phyloP scores from a whole-genome alignment of 2,329 filamentous ascomycete genomes.

The Penicillium sp. region DNA sequence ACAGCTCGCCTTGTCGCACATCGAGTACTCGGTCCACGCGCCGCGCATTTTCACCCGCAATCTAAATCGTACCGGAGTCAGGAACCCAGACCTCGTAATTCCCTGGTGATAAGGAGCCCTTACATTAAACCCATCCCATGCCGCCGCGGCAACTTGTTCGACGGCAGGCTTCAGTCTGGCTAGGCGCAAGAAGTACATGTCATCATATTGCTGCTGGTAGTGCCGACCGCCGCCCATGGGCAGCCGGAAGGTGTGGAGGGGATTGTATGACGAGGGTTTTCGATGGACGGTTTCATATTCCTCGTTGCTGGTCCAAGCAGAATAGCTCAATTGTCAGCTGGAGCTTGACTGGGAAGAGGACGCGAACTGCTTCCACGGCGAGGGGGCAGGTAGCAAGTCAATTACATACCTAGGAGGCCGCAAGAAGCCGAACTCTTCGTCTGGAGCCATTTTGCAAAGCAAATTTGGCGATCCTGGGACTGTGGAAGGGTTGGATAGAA shows the following conservation, averaged over 20 bases:
- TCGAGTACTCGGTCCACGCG: slow-evolving; percentile 86
- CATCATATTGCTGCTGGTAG: slow-evolving; percentile 92
- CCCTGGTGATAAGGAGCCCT: slow-evolving; percentile 2
- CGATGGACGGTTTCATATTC: slow-evolving; percentile 49
- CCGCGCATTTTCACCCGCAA: slow-evolving; percentile 70
- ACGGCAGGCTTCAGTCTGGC: slow-evolving; percentile 81
- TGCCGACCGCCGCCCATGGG: slow-evolving; percentile 59
- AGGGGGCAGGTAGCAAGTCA: background rate
- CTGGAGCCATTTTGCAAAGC: slow-evolving; percentile 18
- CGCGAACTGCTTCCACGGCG: background rate
- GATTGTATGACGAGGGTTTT: slow-evolving; percentile 61
- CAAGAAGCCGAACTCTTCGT: slow-evolving; percentile 25
- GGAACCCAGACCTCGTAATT: background rate
- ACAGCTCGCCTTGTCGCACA: slow-evolving; percentile 89
- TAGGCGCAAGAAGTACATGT: slow-evolving; percentile 94
- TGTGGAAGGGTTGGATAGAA: slow-evolving; percentile 1
- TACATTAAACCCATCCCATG: slow-evolving; percentile 70
- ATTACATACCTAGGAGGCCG: slow-evolving; percentile 27
- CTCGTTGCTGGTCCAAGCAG: slow-evolving; percentile 27
- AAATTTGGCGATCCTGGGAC: background rate
- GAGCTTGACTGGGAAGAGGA: background rate
- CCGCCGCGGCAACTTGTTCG: slow-evolving; percentile 65
- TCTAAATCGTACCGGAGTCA: slow-evolving; percentile 37
- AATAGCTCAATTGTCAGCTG: slow-evolving; percentile 12
- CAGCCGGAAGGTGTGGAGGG: slow-evolving; percentile 69